Percentiles rank a stretch among this genome's conserved stretches.
phyloP scores from a whole-genome alignment of 1,139 yeast species.

The Kazachstania sp. region DNA sequence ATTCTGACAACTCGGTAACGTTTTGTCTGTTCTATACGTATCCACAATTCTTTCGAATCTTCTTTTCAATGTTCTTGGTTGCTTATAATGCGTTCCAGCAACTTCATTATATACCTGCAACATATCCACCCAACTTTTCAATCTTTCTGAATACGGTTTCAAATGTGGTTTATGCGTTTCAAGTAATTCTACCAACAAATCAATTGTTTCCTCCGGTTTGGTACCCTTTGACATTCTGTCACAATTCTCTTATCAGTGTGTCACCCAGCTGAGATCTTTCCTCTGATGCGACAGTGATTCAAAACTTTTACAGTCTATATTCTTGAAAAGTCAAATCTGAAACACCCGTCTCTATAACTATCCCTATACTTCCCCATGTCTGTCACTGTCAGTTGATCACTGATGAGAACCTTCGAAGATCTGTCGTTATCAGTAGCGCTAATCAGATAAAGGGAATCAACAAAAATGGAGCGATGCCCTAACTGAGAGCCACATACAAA shows the following conservation, averaged over 20 bases:
- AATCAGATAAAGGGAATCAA: too few species aligned
- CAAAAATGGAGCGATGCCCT: too few species aligned
- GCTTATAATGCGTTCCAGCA: conserved; percentile 21
- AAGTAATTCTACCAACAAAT: conserved; percentile 17
- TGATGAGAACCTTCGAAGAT: conserved; percentile 2
- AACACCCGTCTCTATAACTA: too few species aligned
- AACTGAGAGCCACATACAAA: too few species aligned
- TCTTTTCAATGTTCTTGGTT: conserved; percentile 25
- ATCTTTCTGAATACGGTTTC: conserved; percentile 22
- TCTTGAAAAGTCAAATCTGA: too few species aligned
- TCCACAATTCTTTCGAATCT: conserved; percentile 23
- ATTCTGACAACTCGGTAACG: conserved; percentile 4
- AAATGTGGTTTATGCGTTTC: conserved; percentile 24
- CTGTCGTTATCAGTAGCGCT: background rate
- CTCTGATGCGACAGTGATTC: too few species aligned
- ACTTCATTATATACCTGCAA: conserved; percentile 20
- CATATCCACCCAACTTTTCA: conserved; percentile 24
- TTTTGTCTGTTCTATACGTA: conserved; percentile 10
- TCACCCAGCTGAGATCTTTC: too few species aligned
- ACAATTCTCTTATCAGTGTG: background rate
- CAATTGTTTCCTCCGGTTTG: conserved; percentile 9
- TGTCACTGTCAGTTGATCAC: background rate
- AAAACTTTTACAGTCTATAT: too few species aligned
- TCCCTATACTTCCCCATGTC: too few species aligned
- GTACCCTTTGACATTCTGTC: background rate